Percentiles rank a stretch among this genome's conserved stretches.
Evolutionary conservation across 1,284 basidiomycete species (phyloP).

Genomic region (Xerocomus cyaneibrunnescens): DNA sequence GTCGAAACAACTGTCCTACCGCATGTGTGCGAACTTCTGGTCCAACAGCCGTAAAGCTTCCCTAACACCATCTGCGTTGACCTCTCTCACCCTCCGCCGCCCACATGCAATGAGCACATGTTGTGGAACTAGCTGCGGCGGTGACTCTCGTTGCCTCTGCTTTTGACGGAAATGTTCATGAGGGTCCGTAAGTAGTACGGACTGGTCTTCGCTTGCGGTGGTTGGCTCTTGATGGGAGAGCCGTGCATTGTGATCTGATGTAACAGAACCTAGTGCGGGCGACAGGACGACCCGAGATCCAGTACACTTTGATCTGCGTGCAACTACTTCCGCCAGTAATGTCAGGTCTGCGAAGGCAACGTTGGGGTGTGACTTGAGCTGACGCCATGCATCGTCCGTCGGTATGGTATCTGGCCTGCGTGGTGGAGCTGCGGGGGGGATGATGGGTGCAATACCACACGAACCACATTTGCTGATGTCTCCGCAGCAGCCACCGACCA

Average conservation of each 20-base stretch:
- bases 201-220: conserved; percentile 26
- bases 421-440: conserved; percentile 26
- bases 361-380: conserved; percentile 87
- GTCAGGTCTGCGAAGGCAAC: conserved; percentile 78
- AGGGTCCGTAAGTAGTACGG: conserved; percentile 51
- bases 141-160: conserved; percentile 43
- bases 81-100: conserved; percentile 63
- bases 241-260: conserved; percentile 41
- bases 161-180: conserved; percentile 52
- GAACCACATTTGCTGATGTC: conserved; percentile 34
- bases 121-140: conserved; percentile 56
- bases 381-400: conserved; percentile 82
- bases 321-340: conserved; percentile 85
- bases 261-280: conserved; percentile 52
- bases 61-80: conserved; percentile 73
- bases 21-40: conserved; percentile 52
- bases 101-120: conserved; percentile 61
- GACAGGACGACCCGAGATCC: conserved; percentile 70
- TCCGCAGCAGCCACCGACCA: conserved; percentile 34
- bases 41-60: conserved; percentile 80
- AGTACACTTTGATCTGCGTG: conserved; percentile 74
- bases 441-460: conserved; percentile 36
- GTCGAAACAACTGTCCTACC: conserved; percentile 13
- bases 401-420: conserved; percentile 59
- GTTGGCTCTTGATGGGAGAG: conserved; percentile 13